These are phyloP conservation scores for Parachaetomium inaequale DNA, from an alignment of 495 filamentous ascomycete species.

Conservation along the genomic window DNA sequence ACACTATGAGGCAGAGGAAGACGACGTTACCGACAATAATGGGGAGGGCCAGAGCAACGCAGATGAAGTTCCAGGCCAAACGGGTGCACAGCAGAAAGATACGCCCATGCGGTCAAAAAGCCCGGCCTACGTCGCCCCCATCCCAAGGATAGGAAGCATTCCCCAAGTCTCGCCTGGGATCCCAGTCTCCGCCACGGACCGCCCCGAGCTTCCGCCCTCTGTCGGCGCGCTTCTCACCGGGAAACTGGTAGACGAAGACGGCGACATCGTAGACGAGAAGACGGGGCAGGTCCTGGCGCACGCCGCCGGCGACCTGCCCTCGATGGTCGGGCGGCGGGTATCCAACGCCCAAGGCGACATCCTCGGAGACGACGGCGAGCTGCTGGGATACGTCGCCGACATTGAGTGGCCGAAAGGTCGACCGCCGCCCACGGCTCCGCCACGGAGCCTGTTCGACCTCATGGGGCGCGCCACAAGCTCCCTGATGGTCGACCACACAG, in stretches of 20 bases:
- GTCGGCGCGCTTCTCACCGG: constrained; percentile 61
- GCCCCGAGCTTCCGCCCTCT: constrained; percentile 27
- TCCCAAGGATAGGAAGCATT: constrained; percentile 31
- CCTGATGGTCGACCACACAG: constrained; percentile 43
- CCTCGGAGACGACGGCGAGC: constrained; percentile 42
- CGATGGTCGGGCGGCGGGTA: constrained; percentile 44
- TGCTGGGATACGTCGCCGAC: constrained; percentile 47
- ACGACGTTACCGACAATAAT: constrained; percentile 5
- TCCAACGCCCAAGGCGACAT: constrained; percentile 43
- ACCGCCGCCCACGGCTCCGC: constrained; percentile 1
- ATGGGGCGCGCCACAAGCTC: constrained; percentile 35
- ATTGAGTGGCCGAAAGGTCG: constrained; percentile 32
- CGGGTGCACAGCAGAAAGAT: constrained; percentile 7
- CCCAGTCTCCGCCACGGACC: constrained; percentile 11
- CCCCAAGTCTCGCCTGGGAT: constrained; percentile 23
- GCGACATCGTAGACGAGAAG: constrained; percentile 68
- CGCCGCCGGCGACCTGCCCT: constrained; percentile 45
- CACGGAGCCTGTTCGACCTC: constrained; percentile 37
- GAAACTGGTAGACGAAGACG: constrained; percentile 66
- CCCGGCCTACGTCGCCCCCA: constrained; percentile 34
- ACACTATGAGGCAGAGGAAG: neutral
- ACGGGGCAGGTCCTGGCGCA: constrained; percentile 45
- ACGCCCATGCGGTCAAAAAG: constrained; percentile 18
- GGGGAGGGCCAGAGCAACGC: constrained; percentile 3
- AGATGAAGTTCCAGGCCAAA: too few species aligned